Evolutionary conservation across 352 stramenopile species (phyloP).

Genomic region (Globisporangium abappressorium): DNA sequence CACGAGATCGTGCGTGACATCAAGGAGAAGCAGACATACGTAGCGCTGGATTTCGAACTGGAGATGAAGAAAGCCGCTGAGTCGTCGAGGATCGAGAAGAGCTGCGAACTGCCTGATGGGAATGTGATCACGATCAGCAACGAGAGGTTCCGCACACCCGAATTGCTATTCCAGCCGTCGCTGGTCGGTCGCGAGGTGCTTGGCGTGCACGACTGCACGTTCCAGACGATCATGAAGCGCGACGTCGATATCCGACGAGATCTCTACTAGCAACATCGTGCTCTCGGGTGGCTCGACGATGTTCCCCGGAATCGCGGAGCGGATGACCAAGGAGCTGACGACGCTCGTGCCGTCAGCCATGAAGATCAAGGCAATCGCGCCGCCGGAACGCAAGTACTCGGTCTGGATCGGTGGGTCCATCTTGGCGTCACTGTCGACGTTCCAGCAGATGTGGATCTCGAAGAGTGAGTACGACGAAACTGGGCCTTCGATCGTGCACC

Average conservation of each 20-base stretch:
- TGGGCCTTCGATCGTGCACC: constrained; percentile 95
- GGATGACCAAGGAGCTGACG: constrained; percentile 93
- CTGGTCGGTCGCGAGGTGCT: constrained; percentile 89
- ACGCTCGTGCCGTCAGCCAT: constrained; percentile 89
- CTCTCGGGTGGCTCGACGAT: constrained; percentile 96
- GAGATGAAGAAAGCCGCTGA: constrained; percentile 90
- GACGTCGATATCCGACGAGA: constrained; percentile 81
- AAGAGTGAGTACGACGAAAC: constrained; percentile 98
- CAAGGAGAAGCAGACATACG: constrained; percentile 97
- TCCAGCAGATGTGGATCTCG: constrained; percentile 98
- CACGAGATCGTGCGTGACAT: constrained; percentile 95
- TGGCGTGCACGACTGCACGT: constrained; percentile 76
- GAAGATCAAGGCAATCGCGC: constrained; percentile 95
- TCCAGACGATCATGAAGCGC: constrained; percentile 89
- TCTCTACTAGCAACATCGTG: constrained; percentile 95
- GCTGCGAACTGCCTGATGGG: constrained; percentile 96
- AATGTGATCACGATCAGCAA: constrained; percentile 97
- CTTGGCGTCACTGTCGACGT: constrained; percentile 94
- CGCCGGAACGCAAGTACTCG: constrained; percentile 93
- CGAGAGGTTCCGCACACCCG: constrained; percentile 93
- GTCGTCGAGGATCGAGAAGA: constrained; percentile 88
- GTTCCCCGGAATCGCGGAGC: constrained; percentile 91
- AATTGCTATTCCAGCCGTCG: constrained; percentile 96
- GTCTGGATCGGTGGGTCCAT: constrained; percentile 98
- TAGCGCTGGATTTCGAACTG: constrained; percentile 91